Evolutionary conservation across 2,329 filamentous ascomycete species (phyloP), one percentile per base, ranked within the genome.

Genomic region (Aspergillus phoenicis): DNA sequence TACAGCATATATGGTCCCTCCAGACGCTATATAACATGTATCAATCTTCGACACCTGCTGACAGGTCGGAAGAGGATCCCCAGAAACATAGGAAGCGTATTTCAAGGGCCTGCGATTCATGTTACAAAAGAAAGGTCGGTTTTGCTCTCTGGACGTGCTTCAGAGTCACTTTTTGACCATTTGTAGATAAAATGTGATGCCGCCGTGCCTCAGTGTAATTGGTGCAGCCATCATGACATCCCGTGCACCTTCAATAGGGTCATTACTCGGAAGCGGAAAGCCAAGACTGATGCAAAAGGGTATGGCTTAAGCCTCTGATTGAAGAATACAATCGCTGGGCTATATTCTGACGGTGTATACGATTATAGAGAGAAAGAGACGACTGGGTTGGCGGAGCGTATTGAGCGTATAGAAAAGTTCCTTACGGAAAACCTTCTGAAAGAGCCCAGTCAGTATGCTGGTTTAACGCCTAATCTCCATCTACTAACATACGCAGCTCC

Each of bases 111-210:
- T 84, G 81, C 65, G 82, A 84, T 65, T 78, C 81, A 15, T 84
- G 82, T 63, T 80, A 82, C 66, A 78, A 73, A 65, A 73, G 80
- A 67, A 84, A 83, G 80, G 81, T 80, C 49, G 39, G 53, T 36
- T 6, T 56, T 17, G 38, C 38, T 48, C 17, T 20, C 22, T 47
- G 30, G 13, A 4, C 17, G n/a, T 47, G 17, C 33, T 49, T 38
- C 10, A 2, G 33, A 36, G 33, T 36, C 17, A 13, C 10, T 33
- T 24, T 55, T 11, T 39, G 33, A 45, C 10, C 2, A 10, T 24
- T 11, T 49, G 13, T 45, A 83, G 81, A 84, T 84, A 61, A 82
- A 83, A 74, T 84, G 82, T 63, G 82, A 82, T 65, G 74, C 73
- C 2, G 73, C 73, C 15, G 61, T 73, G 8, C 77, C 79, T 3